Evolutionary conservation across 441 rosid genomes (phyloP).

Genomic region (Pelargonium australe): DNA sequence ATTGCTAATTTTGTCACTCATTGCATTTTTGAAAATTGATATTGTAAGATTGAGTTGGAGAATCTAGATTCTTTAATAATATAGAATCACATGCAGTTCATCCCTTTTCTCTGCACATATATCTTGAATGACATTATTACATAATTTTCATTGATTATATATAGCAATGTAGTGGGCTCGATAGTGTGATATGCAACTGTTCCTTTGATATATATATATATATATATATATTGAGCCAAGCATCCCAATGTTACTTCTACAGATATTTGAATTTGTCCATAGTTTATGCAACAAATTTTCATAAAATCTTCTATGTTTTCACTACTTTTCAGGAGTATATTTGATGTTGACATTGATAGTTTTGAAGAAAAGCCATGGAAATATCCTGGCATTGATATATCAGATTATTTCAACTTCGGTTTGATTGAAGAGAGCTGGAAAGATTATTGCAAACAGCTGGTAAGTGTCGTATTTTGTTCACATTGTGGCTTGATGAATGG

Average conservation of each 20-base stretch:
- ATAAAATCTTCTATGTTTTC: slow-evolving; percentile 16
- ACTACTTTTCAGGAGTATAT: slow-evolving; percentile 93
- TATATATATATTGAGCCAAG: neutral
- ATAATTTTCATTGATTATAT: too few relatives aligned
- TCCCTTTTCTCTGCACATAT: neutral
- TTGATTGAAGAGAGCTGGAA: slow-evolving; percentile 96
- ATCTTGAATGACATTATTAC: neutral
- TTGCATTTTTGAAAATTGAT: neutral
- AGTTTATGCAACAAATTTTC: slow-evolving; percentile 14
- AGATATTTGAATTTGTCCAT: slow-evolving; percentile 6
- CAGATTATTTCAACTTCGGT: slow-evolving; percentile 92
- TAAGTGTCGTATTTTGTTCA: slow-evolving; percentile 31
- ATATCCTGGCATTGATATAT: slow-evolving; percentile 63
- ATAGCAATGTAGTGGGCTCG: too few relatives aligned
- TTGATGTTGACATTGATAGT: slow-evolving; percentile 82
- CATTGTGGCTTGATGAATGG: slow-evolving; percentile 18
- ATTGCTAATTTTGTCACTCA: neutral
- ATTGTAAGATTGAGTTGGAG: neutral
- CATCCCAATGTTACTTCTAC: slow-evolving; percentile 1
- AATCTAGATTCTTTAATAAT: neutral
- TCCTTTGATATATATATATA: too few relatives aligned
- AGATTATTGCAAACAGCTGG: slow-evolving; percentile 94
- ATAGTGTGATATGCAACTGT: too few relatives aligned
- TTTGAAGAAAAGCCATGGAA: slow-evolving; percentile 98
- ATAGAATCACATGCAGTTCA: neutral